Evolutionary conservation across 495 filamentous ascomycete genomes (phyloP).

Genomic region (Neohortaea acidophila): DNA sequence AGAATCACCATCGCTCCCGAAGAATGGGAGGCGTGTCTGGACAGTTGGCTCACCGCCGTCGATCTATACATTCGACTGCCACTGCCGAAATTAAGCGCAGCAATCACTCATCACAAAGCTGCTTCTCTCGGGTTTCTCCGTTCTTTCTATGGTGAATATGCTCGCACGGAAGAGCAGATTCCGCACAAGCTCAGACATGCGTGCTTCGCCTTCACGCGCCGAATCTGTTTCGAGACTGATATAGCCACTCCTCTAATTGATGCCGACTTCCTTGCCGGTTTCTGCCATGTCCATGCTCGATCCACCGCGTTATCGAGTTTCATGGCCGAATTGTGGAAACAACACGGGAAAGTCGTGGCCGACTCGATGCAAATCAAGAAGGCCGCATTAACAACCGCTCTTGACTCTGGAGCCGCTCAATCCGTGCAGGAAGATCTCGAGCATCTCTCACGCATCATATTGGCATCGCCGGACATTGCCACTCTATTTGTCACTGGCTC

Average conservation of each 20-base stretch:
- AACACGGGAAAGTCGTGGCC: slow-evolving; percentile 28
- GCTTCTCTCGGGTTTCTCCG: slow-evolving; percentile 44
- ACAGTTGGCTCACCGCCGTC: slow-evolving; percentile 57
- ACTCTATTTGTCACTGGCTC: slow-evolving; percentile 63
- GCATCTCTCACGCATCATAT: slow-evolving; percentile 35
- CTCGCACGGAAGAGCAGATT: too few relatives aligned
- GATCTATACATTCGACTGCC: slow-evolving; percentile 46
- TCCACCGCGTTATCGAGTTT: slow-evolving; percentile 31
- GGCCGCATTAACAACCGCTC: slow-evolving; percentile 29
- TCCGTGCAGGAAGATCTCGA: slow-evolving; percentile 32
- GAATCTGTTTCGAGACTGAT: too few relatives aligned
- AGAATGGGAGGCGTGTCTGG: slow-evolving; percentile 66
- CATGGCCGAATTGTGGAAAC: slow-evolving; percentile 33
- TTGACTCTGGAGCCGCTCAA: slow-evolving; percentile 33
- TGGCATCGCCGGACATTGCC: slow-evolving; percentile 36
- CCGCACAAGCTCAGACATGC: too few relatives aligned
- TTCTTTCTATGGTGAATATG: slow-evolving; percentile 42
- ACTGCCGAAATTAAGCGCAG: slow-evolving; percentile 34
- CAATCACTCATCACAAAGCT: slow-evolving; percentile 35
- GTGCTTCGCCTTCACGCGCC: too few relatives aligned
- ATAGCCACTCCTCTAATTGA: slow-evolving; percentile 30
- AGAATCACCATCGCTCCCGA: slow-evolving; percentile 45
- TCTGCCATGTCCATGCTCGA: slow-evolving; percentile 40
- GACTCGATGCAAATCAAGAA: slow-evolving; percentile 35
- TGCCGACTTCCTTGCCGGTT: slow-evolving; percentile 43